phyloP scores from a whole-genome alignment of 2,329 filamentous ascomycete species.

The Didymella glomerata region DNA sequence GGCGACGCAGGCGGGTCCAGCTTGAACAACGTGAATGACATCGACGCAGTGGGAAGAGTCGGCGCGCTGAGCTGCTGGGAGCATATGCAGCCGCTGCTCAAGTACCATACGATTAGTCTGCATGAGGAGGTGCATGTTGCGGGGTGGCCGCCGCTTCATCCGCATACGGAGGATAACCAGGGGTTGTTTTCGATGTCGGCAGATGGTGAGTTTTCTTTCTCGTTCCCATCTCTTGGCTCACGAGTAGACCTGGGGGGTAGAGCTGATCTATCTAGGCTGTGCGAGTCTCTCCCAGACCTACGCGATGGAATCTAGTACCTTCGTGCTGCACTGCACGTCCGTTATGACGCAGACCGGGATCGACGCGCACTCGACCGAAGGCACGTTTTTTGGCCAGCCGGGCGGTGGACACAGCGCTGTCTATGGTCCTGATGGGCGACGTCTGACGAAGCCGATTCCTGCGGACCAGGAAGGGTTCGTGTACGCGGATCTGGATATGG shows the following conservation, averaged over 20 bases:
- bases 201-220: conserved; percentile 35
- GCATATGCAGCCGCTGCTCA: conserved; percentile 54
- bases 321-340: conserved; percentile 63
- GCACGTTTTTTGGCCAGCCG: conserved; percentile 53
- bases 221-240: too few relatives aligned
- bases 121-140: conserved; percentile 53
- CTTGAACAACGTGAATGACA: conserved; percentile 47
- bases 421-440: conserved; percentile 62
- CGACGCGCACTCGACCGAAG: conserved; percentile 53
- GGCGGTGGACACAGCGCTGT: conserved; percentile 52
- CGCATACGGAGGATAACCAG: conserved; percentile 38
- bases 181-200: conserved; percentile 51
- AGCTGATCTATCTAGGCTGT: conserved; percentile 17
- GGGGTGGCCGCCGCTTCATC: conserved; percentile 53
- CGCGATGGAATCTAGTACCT: conserved; percentile 64
- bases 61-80: conserved; percentile 53
- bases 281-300: conserved; percentile 60
- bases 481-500: conserved; percentile 61
- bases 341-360: conserved; percentile 59
- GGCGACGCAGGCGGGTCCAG: conserved; percentile 50
- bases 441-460: conserved; percentile 53
- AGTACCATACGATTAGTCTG: conserved; percentile 53
- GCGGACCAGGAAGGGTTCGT: conserved; percentile 59
- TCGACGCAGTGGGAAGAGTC: conserved; percentile 41
- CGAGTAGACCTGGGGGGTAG: too few relatives aligned